Evolutionary conservation across 495 filamentous ascomycete genomes (phyloP).

Genomic region (Lophium mytilinum): DNA sequence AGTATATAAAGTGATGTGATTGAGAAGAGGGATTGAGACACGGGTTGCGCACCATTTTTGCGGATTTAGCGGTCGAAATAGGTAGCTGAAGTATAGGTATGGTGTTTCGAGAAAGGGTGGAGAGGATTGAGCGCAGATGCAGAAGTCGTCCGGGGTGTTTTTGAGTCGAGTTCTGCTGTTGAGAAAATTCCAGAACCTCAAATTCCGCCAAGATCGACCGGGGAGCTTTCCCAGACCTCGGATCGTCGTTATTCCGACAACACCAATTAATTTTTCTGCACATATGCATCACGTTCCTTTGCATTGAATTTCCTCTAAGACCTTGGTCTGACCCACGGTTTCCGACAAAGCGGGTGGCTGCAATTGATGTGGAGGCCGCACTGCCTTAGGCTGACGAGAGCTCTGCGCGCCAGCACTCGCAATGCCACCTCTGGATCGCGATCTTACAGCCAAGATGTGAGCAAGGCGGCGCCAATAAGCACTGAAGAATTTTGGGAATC

Average conservation of each 20-base stretch:
- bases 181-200: constrained; percentile 2
- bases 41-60: constrained; percentile 9
- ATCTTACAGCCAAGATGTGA: constrained; percentile 7
- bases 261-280: neutral
- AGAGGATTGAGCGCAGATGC: neutral
- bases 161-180: neutral
- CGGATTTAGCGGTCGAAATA: neutral
- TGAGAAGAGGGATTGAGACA: neutral
- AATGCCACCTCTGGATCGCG: neutral
- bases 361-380: neutral
- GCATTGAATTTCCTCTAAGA: too few species aligned
- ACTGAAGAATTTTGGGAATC: constrained; percentile 13
- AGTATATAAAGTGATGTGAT: neutral
- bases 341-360: neutral
- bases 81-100: neutral
- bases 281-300: neutral
- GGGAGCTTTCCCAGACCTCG: constrained; percentile 1
- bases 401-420: neutral
- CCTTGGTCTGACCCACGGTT: neutral
- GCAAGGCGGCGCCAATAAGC: constrained; percentile 2
- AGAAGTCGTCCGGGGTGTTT: neutral
- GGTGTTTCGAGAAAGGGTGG: neutral
- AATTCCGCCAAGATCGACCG: neutral
- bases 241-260: neutral
- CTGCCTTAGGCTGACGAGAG: neutral